These are phyloP conservation scores for Pyrenochaeta sp. DNA, from an alignment of 2,329 filamentous ascomycete species.

Conservation along the genomic window DNA sequence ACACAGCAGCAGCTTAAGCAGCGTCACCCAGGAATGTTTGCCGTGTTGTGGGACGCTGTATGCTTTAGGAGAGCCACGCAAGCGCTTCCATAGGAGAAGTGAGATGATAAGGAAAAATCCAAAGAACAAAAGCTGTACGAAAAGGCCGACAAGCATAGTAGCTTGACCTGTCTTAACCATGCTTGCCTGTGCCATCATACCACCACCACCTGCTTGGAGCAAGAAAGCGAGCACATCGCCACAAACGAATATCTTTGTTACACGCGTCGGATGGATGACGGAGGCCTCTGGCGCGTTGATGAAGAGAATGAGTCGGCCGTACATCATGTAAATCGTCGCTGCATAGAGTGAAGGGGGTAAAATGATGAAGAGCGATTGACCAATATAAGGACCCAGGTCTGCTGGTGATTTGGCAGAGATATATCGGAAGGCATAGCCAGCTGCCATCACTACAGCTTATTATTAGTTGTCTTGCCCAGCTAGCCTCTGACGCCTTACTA, in stretches of 20 bases:
- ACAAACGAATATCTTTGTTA: constrained; percentile 63
- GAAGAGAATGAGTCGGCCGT: constrained; percentile 48
- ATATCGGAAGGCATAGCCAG: constrained; percentile 24
- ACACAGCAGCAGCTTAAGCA: constrained; percentile 53
- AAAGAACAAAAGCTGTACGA: constrained; percentile 33
- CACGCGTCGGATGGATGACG: constrained; percentile 50
- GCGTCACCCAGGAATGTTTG: constrained; percentile 44
- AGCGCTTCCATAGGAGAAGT: constrained; percentile 29
- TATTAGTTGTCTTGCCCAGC: no score
- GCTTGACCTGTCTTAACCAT: constrained; percentile 25
- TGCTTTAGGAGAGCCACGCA: constrained; percentile 19
- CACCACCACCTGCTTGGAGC: constrained; percentile 52
- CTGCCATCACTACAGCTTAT: constrained; percentile 38
- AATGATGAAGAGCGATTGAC: constrained; percentile 50
- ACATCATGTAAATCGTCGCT: constrained; percentile 55
- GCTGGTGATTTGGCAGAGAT: constrained; percentile 21
- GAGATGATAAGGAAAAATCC: constrained; percentile 31
- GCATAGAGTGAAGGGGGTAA: constrained; percentile 54
- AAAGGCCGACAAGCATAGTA: constrained; percentile 33
- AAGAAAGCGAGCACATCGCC: constrained; percentile 62
- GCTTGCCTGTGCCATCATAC: constrained; percentile 28
- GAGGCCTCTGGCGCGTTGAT: constrained; percentile 52
- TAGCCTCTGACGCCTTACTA: constrained; percentile 9
- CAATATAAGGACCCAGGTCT: constrained; percentile 39
- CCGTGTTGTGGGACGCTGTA: constrained; percentile 31